These are phyloP conservation scores for Chamaecyparis obtusa DNA, from an alignment of 75 land plant genomes.

Conservation along the genomic window DNA sequence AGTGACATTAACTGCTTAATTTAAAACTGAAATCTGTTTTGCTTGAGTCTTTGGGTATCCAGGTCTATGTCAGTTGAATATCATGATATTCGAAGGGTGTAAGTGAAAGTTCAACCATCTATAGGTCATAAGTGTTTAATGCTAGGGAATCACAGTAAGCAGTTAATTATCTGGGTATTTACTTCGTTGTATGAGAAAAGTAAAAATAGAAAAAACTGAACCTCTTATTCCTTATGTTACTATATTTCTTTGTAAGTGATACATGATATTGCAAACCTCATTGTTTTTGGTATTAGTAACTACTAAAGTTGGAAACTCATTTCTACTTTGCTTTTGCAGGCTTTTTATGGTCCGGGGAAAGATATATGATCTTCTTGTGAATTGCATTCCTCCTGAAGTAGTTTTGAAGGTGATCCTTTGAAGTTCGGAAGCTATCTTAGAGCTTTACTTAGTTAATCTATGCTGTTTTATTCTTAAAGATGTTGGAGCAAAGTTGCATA, in stretches of 20 bases:
- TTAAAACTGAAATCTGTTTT: neutral
- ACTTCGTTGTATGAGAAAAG: neutral
- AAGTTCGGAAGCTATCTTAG: neutral
- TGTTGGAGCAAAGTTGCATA: constrained; percentile 4
- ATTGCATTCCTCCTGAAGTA: constrained; percentile 97
- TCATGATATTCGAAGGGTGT: neutral
- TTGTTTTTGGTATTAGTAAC: neutral
- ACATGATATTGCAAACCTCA: neutral
- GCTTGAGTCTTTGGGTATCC: neutral
- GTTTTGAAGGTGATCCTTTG: constrained; percentile 71
- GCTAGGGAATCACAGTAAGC: neutral
- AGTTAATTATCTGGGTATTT: neutral
- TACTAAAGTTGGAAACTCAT: neutral
- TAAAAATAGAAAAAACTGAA: neutral
- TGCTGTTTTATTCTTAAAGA: neutral
- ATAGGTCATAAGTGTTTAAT: neutral
- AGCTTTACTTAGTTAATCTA: neutral
- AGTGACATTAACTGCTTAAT: neutral
- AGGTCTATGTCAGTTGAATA: neutral
- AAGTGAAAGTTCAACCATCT: neutral
- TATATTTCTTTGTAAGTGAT: neutral
- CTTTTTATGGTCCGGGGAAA: constrained; percentile 85
- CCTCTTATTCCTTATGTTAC: neutral
- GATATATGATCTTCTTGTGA: constrained; percentile 88
- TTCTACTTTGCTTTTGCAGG: constrained; percentile 37